phyloP scores from a whole-genome alignment of 345 rosid species.

The Turritis glabra region DNA sequence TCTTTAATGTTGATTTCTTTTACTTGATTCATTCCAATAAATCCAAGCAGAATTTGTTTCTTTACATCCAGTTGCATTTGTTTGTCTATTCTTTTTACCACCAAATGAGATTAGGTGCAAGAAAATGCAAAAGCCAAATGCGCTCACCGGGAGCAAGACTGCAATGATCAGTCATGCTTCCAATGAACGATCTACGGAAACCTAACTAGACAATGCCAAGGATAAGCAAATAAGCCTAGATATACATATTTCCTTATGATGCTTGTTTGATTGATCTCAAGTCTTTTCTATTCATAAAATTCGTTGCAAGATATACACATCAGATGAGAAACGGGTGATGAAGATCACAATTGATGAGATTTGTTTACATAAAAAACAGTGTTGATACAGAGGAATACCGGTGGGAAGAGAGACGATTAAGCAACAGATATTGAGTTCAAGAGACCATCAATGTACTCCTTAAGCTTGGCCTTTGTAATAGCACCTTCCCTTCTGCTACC shows the following conservation, averaged over 20 bases:
- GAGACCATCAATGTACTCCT: slow-evolving; percentile 63
- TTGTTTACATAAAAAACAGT: slow-evolving; percentile 13
- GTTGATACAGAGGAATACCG: slow-evolving; percentile 24
- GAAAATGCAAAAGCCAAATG: not conserved
- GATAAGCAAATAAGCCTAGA: not conserved
- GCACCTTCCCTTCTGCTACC: slow-evolving; percentile 91
- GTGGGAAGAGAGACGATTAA: slow-evolving; percentile 35
- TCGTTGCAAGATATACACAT: slow-evolving; percentile 23
- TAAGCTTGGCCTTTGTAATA: slow-evolving; percentile 72
- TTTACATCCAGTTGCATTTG: not conserved
- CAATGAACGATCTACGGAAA: not conserved
- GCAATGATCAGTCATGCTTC: slow-evolving; percentile 15
- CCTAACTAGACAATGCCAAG: slow-evolving; percentile 2
- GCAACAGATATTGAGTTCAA: slow-evolving; percentile 55
- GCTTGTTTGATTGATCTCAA: slow-evolving; percentile 18
- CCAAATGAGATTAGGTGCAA: not conserved
- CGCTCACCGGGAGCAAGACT: not conserved
- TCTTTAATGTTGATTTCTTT: slow-evolving; percentile 27
- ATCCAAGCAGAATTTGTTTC: slow-evolving; percentile 13
- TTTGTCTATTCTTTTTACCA: not conserved
- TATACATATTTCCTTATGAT: not conserved
- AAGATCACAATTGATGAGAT: not conserved
- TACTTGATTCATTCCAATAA: slow-evolving; percentile 34
- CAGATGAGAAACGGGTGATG: not conserved
- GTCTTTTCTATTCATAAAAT: slow-evolving; percentile 3